A percentile compares a stretch with the other conserved stretches of the same genome.
Conservation (phyloP, 1,284 basidiomycete genomes). For the Pseudozyma flocculosa region DNA sequence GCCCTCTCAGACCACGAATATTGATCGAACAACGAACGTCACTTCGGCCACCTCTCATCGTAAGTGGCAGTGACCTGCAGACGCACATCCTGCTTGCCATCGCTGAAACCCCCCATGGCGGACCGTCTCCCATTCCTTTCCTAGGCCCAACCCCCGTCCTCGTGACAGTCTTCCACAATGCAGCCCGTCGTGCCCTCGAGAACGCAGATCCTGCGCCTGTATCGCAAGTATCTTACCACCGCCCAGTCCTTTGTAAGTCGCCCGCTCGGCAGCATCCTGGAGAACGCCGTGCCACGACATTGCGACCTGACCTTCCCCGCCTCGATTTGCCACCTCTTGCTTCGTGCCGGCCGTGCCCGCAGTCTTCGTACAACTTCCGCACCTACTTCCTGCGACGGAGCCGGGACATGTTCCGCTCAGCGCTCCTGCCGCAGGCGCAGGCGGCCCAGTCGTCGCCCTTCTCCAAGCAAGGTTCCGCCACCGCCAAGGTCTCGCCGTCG, state of each 20-base stretch:
- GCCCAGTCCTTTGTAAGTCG: conserved; percentile 55
- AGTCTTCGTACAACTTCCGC: conserved; percentile 58
- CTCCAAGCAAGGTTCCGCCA: conserved; percentile 42
- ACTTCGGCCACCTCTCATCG: no score
- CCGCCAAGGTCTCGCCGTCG: conserved; percentile 38
- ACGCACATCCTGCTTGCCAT: no score
- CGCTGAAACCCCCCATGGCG: no score
- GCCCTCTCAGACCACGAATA: no score
- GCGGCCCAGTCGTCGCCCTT: conserved; percentile 39
- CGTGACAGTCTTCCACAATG: no score
- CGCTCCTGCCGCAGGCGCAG: conserved; percentile 31
- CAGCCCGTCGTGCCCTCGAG: conserved; percentile 32
- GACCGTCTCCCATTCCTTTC: no score
- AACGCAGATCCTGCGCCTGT: conserved; percentile 48
- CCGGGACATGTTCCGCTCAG: conserved; percentile 53
- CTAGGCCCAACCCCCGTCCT: no score
- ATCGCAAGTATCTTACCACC: conserved; percentile 51
- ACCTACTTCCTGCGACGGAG: conserved; percentile 56
- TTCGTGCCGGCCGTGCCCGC: neutral
- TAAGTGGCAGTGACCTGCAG: no score
- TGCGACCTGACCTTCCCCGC: no score
- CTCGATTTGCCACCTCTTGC: no score
- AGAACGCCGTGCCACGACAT: neutral
- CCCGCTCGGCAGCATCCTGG: no score
- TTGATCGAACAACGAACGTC: no score